Percentiles rank a stretch among this genome's conserved stretches.
phyloP scores from a whole-genome alignment of 1,284 basidiomycete genomes.

The Boletus semigastroideus region DNA sequence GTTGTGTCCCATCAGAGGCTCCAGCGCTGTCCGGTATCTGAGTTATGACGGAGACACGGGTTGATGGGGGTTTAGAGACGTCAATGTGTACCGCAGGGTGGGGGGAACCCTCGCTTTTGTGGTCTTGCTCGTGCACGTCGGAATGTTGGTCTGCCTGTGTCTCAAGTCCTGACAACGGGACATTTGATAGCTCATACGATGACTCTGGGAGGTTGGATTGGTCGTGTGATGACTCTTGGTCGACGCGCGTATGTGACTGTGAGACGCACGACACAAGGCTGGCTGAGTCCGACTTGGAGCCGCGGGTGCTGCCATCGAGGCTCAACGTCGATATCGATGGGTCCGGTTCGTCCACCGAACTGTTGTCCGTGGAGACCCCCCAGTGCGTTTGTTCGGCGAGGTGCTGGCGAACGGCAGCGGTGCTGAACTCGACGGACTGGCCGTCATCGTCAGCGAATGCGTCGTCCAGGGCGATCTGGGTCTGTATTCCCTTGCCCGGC shows the following conservation, averaged over 20 bases:
- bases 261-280: constrained; percentile 21
- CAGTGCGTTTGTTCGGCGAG: constrained; percentile 47
- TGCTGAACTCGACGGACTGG: constrained; percentile 50
- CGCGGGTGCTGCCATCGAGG: constrained; percentile 39
- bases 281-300: constrained; percentile 25
- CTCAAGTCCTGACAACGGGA: constrained; percentile 31
- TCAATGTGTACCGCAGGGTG: constrained; percentile 51
- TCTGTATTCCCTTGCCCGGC: constrained; percentile 28
- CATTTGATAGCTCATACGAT: not conserved
- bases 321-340: constrained; percentile 59
- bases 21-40: not conserved
- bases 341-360: constrained; percentile 41
- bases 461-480: constrained; percentile 58
- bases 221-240: constrained; percentile 36
- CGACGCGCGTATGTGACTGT: constrained; percentile 29
- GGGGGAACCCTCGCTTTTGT: constrained; percentile 17
- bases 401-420: constrained; percentile 58
- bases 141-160: not conserved
- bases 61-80: constrained; percentile 36
- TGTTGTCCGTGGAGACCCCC: constrained; percentile 26
- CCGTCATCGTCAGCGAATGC: constrained; percentile 62
- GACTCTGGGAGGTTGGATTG: constrained; percentile 43
- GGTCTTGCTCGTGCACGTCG: constrained; percentile 13
- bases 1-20: not conserved
- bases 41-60: constrained; percentile 22